These are phyloP conservation scores for Verbascum thapsus DNA, from an alignment of 257 asterid species.

Conservation along the genomic window DNA sequence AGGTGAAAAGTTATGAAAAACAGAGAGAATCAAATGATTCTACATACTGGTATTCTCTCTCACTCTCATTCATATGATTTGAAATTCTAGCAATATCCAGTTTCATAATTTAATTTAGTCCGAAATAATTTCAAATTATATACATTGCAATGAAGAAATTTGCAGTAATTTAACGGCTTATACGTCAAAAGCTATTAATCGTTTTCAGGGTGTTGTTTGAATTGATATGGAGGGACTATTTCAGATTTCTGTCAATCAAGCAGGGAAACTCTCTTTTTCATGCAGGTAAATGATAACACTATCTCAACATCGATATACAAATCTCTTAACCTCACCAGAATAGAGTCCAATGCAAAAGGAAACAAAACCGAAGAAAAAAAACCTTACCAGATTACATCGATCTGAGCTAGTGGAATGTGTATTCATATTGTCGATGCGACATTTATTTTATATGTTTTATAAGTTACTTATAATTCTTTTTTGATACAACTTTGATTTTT, in stretches of 20 bases:
- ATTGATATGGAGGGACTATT: constrained; percentile 97
- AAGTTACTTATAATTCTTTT: constrained; percentile 10
- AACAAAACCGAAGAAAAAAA: neutral
- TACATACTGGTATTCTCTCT: constrained; percentile 73
- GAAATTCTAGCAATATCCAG: neutral
- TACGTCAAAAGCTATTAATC: constrained; percentile 13
- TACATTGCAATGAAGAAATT: neutral
- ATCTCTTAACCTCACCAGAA: neutral
- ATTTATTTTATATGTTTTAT: too few species aligned
- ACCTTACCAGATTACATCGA: neutral
- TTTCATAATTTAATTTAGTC: neutral
- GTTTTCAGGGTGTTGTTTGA: constrained; percentile 88
- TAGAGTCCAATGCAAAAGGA: neutral
- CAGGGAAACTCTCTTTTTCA: constrained; percentile 78
- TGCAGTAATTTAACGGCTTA: neutral
- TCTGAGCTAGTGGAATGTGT: neutral
- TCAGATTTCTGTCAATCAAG: constrained; percentile 83
- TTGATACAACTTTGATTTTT: neutral
- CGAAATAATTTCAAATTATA: neutral
- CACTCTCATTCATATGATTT: neutral
- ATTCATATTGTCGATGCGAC: too few species aligned
- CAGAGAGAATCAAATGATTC: constrained; percentile 77
- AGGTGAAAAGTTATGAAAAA: constrained; percentile 93
- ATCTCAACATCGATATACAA: neutral
- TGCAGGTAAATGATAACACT: constrained; percentile 48